Evolutionary conservation across 2,329 filamentous ascomycete species (phyloP), one percentile per base, ranked within the genome.

Genomic region (Xylaria sp.): DNA sequence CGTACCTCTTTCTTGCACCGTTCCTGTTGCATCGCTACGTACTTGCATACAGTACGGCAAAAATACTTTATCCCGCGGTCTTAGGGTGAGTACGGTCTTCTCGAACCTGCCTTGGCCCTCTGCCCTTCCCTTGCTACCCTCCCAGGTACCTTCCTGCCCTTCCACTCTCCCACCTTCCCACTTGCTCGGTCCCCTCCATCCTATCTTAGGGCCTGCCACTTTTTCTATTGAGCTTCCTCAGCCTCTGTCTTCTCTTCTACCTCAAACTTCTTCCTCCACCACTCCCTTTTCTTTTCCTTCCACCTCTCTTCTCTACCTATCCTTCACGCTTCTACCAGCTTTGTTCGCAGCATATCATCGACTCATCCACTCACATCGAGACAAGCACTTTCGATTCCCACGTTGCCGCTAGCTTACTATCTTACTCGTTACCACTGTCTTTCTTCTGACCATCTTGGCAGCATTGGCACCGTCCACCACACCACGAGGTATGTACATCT

Each of bases 341-440:
- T 70, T 63, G 63, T 70, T 71, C 68, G 73, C 71, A 70, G 72
- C 73, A 75, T 74, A 81, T 74, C 79, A 82, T 79, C 79, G 72
- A 71, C 70, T 73, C 74, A 74, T 71, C 70, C 73, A 69, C 63
- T 66, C 61, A 57, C 69, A 69, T 70, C 71, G 69, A 69, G 71
- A 72, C 75, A 74, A 69, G 76, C 76, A 77, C 76, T 78, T 63
- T 77, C 72, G 71, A 71, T 71, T 71, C 73, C 73, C 78, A 79
- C 79, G 77, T 83, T 83, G 81, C 79, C 82, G 76, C 79, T 82
- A 83, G 78, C 79, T 81, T 78, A 79, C 79, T 78, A 81, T 83
- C 78, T 80, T 80, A 79, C 77, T 80, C 79, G 76, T 76, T 70
- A 73, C 73, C 77, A 71, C 78, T 83, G 79, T 77, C 80, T 83